Percentiles rank a stretch among this genome's conserved stretches.
Evolutionary conservation across 495 filamentous ascomycete genomes (phyloP).

Genomic region (Penicillium longicatenatum): DNA sequence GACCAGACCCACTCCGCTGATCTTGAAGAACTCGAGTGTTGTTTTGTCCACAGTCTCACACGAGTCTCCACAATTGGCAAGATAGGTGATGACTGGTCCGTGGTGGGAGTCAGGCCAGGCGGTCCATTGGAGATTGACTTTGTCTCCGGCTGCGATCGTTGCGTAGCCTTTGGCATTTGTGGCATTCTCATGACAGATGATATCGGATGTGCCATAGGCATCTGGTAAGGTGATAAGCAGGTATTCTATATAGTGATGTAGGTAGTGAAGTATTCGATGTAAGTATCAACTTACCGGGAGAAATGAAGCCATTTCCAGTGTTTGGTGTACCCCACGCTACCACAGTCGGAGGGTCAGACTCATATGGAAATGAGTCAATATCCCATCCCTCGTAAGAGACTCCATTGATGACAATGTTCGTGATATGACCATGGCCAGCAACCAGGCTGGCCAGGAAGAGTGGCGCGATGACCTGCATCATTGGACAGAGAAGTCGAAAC

Average conservation of each 20-base stretch:
- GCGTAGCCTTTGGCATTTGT: constrained; percentile 54
- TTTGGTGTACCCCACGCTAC: constrained; percentile 57
- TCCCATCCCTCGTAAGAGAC: constrained; percentile 44
- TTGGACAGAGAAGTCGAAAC: background rate
- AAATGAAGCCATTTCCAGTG: constrained; percentile 61
- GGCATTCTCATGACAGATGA: constrained; percentile 66
- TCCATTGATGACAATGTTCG: constrained; percentile 35
- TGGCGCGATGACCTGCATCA: background rate
- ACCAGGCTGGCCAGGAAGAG: constrained; percentile 16
- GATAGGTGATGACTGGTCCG: constrained; percentile 71
- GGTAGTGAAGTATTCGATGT: no score
- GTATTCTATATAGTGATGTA: background rate
- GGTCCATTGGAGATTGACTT: constrained; percentile 62
- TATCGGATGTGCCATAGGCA: constrained; percentile 52
- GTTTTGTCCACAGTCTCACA: constrained; percentile 65
- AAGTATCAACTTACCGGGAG: constrained; percentile 27
- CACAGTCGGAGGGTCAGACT: constrained; percentile 46
- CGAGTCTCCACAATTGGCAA: constrained; percentile 64
- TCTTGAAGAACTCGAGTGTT: constrained; percentile 72
- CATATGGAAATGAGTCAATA: constrained; percentile 38
- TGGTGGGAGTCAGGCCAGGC: constrained; percentile 66
- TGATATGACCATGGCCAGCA: constrained; percentile 31
- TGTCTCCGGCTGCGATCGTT: constrained; percentile 54
- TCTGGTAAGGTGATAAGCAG: constrained; percentile 39
- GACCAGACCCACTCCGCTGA: constrained; percentile 61